Evolutionary conservation across 2,329 filamentous ascomycete genomes (phyloP).

Genomic region (Aspergillus novofumigatus): DNA sequence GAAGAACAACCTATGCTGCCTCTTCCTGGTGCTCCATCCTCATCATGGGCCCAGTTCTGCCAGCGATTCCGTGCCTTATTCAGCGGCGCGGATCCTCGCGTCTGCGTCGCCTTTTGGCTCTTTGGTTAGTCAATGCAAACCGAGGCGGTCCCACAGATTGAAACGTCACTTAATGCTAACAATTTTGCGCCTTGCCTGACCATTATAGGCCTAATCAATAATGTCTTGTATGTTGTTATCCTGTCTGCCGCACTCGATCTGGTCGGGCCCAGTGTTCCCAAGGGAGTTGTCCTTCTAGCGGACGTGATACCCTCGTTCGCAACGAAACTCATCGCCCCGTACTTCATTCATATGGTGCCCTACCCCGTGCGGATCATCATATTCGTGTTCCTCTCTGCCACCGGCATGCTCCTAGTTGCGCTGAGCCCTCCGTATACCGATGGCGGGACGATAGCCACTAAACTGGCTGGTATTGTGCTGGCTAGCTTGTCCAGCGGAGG

Average conservation of each 20-base stretch:
- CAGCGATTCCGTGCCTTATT: constrained; percentile 62
- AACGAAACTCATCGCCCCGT: constrained; percentile 83
- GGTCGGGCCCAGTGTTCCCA: constrained; percentile 79
- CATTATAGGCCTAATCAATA: constrained; percentile 79
- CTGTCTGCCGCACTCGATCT: constrained; percentile 93
- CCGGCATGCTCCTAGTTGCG: constrained; percentile 85
- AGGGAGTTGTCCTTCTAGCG: constrained; percentile 86
- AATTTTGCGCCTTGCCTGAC: neutral
- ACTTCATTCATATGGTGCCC: constrained; percentile 85
- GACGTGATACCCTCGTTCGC: constrained; percentile 87
- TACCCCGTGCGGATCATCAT: constrained; percentile 71
- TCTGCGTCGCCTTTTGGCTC: constrained; percentile 83
- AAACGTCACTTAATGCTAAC: constrained; percentile 1
- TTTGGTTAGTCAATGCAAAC: constrained; percentile 61
- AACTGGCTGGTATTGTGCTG: constrained; percentile 77
- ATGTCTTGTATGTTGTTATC: constrained; percentile 96
- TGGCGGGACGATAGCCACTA: constrained; percentile 61
- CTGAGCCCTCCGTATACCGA: constrained; percentile 62
- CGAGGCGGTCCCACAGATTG: neutral
- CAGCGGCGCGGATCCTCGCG: constrained; percentile 63
- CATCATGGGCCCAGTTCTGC: constrained; percentile 71
- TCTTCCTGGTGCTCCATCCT: constrained; percentile 54
- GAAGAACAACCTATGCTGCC: constrained; percentile 41
- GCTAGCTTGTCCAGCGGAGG: constrained; percentile 81
- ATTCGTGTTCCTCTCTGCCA: constrained; percentile 71